Percentiles rank a stretch among this genome's conserved stretches.
phyloP scores from a whole-genome alignment of 2,329 filamentous ascomycete genomes.

The Arachnomyces sp. region DNA sequence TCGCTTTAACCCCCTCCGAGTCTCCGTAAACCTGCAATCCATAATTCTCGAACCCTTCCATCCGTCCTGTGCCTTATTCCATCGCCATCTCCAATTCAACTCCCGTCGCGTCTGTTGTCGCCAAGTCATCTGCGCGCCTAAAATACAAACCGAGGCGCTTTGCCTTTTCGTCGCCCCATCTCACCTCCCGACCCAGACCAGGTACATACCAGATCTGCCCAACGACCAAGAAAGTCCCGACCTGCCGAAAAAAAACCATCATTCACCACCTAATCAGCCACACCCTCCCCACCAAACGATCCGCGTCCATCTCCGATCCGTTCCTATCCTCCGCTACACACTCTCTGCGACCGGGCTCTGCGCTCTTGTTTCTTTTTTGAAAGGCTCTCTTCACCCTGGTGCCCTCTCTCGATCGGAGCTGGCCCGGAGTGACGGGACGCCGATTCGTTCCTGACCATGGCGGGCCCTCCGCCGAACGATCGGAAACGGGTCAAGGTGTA shows the following conservation, averaged over 20 bases:
- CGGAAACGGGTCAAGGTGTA: constrained; percentile 87
- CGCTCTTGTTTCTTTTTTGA: constrained; percentile 12
- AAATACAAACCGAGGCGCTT: not conserved
- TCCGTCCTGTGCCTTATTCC: too few relatives aligned
- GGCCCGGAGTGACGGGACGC: constrained; percentile 32
- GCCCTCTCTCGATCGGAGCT: constrained; percentile 24
- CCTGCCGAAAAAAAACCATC: too few relatives aligned
- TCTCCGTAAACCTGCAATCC: too few relatives aligned
- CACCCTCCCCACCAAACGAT: constrained; percentile 2
- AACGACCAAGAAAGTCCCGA: too few relatives aligned
- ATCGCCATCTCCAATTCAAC: too few relatives aligned
- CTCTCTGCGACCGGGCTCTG: constrained; percentile 2
- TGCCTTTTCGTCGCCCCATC: not conserved
- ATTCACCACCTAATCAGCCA: not conserved
- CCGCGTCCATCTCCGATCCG: constrained; percentile 18
- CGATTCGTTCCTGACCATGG: constrained; percentile 34
- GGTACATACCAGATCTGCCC: too few relatives aligned
- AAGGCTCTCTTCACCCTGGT: constrained; percentile 25
- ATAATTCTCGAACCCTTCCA: too few relatives aligned
- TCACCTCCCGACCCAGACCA: not conserved
- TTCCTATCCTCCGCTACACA: constrained; percentile 13
- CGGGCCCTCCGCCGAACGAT: constrained; percentile 40
- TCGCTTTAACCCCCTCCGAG: too few relatives aligned
- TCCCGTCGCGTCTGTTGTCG: too few relatives aligned
- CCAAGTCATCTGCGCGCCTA: too few relatives aligned